Base-by-base conservation (phyloP, 495 filamentous ascomycete species). In the Aspergillus sclerotioniger region DNA sequence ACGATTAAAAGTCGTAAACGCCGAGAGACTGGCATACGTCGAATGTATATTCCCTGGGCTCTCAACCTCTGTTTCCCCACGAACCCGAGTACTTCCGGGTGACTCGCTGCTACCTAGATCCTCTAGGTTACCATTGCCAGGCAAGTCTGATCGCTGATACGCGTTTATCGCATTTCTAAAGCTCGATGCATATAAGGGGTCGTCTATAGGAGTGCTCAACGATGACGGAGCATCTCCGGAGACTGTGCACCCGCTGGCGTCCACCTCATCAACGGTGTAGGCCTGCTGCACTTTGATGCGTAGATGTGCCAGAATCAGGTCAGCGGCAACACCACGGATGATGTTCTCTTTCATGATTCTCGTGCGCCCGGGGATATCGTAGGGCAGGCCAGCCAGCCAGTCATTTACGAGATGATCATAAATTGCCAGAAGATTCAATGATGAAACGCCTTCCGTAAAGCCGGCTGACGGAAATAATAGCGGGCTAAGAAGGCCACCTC, bases 281-380 rank as follows among this genome's bases (percentile, higher is more conserved):
- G 44, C 33, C 13, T 28, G 6, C 17, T 60, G 63, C 19, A 57
- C 67, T 25, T 62, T 58, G 12, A 60, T 54, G 10, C 63, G 54
- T 6, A 76, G 48, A 8, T 65, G 67, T 39, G 78, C 67, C 16
- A 81, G 57, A 49, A 69, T 59, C 20, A 81, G 57, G 45, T 79
- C 73, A 15, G 67, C 70, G 28, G 74, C 69, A 31, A 81, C 47
- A 3, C 64, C 62, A 49, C 79, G 67, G 28, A 80, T 63, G 13
- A 67, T 53, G 59, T 67, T 76, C 54, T 79, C 79, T 58, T 79
- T 76, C 51, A 65, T 62, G 0, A 77, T 62, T 10, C 79, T 70
- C 17, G 72, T 71, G 12, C 64, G 71, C 1, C 64, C 64, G 7
- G 79, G 73, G 54, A 76, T 68, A 8, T 54, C 54, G 16, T 58